phyloP scores from a whole-genome alignment of 2,329 filamentous ascomycete species.

The Botrytis tulipae region DNA sequence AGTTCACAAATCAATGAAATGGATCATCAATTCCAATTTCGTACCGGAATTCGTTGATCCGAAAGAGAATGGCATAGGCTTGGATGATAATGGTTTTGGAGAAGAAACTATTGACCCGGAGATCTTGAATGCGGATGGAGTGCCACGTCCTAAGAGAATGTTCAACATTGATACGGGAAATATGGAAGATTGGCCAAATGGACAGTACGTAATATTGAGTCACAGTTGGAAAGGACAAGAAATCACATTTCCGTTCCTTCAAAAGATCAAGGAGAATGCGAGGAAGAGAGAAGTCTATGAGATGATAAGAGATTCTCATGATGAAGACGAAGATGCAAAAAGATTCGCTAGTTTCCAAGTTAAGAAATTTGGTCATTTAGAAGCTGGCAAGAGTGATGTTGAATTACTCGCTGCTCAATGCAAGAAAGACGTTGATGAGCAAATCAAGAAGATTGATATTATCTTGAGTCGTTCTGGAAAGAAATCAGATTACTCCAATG shows the following conservation, averaged over 20 bases:
- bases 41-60: constrained; percentile 21
- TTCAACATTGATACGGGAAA: constrained; percentile 40
- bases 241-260: constrained; percentile 37
- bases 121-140: constrained; percentile 23
- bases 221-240: constrained; percentile 41
- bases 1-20: constrained; percentile 24
- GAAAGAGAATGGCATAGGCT: background rate
- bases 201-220: constrained; percentile 41
- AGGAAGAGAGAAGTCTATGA: constrained; percentile 22
- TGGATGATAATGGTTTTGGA: background rate
- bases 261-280: constrained; percentile 21
- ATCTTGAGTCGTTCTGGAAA: constrained; percentile 3
- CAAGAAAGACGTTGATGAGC: constrained; percentile 20
- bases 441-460: constrained; percentile 17
- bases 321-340: constrained; percentile 21
- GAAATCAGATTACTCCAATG: constrained; percentile 1
- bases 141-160: constrained; percentile 36
- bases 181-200: constrained; percentile 34
- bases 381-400: constrained; percentile 20
- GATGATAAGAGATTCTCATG: constrained; percentile 21
- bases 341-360: constrained; percentile 22
- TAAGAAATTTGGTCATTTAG: constrained; percentile 21
- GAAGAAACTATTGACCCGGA: constrained; percentile 11
- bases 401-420: constrained; percentile 20
- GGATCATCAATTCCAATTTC: constrained; percentile 22